Conservation (phyloP, 768 basidiomycete species). For the Leccinum barrowsii region DNA sequence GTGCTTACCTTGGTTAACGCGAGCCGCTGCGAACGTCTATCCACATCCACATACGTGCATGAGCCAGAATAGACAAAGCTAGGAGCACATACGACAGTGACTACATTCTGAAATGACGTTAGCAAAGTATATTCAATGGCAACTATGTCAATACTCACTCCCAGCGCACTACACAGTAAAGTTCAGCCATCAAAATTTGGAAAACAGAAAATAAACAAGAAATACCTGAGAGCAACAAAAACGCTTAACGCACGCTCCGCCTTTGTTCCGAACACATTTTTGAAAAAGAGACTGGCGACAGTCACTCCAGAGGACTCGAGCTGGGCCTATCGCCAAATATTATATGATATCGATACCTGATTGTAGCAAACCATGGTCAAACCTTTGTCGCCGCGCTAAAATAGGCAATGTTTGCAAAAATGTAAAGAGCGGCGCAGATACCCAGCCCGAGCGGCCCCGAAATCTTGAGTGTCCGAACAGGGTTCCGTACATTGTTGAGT, state of each 20-base stretch:
- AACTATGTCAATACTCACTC: constrained; percentile 20
- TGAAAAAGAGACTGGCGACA: constrained; percentile 59
- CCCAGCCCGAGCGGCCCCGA: constrained; percentile 56
- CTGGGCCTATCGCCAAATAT: constrained; percentile 30
- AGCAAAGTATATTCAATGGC: background rate
- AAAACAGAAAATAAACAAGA: background rate
- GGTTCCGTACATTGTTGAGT: constrained; percentile 42
- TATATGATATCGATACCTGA: background rate
- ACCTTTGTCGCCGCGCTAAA: constrained; percentile 39
- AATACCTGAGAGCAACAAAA: constrained; percentile 53
- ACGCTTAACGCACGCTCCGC: constrained; percentile 56
- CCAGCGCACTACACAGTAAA: constrained; percentile 32
- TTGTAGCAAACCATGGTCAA: background rate
- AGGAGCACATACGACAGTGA: constrained; percentile 26
- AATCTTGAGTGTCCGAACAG: constrained; percentile 58
- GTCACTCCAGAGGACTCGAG: constrained; percentile 49
- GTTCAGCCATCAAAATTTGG: background rate
- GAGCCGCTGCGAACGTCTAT: constrained; percentile 48
- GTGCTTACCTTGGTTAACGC: constrained; percentile 48
- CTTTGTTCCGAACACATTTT: constrained; percentile 50
- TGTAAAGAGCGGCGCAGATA: constrained; percentile 50
- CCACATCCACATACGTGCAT: background rate
- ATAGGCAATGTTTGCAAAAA: constrained; percentile 57
- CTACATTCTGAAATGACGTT: constrained; percentile 25
- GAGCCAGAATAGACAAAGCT: background rate